These are phyloP conservation scores for Debaryomyces tyrocola DNA, from an alignment of 805 yeast species.

Conservation along the genomic window DNA sequence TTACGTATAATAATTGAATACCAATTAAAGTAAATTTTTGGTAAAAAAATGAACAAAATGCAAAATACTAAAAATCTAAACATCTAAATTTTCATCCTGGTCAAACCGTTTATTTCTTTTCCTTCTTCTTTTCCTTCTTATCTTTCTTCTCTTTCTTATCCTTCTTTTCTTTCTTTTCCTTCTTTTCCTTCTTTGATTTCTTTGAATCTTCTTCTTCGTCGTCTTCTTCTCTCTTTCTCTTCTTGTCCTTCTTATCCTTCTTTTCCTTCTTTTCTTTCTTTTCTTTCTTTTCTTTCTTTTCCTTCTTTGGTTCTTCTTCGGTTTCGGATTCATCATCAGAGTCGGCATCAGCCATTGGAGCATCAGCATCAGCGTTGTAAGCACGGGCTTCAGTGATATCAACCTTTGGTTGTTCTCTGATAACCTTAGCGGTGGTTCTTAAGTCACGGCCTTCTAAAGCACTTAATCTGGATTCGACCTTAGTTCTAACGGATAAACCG, in stretches of 20 bases:
- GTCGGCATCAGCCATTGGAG: constrained; percentile 43
- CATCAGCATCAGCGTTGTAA: constrained; percentile 95
- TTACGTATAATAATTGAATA: constrained; percentile 3
- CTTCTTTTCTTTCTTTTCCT: constrained; percentile 29
- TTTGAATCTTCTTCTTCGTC: constrained; percentile 7
- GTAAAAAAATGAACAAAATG: background rate
- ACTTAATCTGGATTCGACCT: constrained; percentile 92
- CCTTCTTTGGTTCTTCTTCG: constrained; percentile 31
- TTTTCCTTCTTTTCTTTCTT: constrained; percentile 22
- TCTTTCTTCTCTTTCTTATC: constrained; percentile 20
- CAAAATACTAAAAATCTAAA: background rate
- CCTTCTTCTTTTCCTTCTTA: constrained; percentile 29
- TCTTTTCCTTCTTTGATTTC: constrained; percentile 16
- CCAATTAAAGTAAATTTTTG: background rate
- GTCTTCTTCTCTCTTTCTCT: constrained; percentile 17
- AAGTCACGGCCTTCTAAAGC: constrained; percentile 95
- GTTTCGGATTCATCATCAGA: constrained; percentile 33
- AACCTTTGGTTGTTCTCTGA: constrained; percentile 81
- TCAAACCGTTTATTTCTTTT: constrained; percentile 16
- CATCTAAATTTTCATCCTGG: constrained; percentile 6
- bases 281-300: constrained; percentile 26
- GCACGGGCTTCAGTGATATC: constrained; percentile 82
- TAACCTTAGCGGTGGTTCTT: constrained; percentile 82
- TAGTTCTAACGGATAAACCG: constrained; percentile 87
- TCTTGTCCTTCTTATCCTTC: constrained; percentile 28